Percentiles rank a stretch among this genome's conserved stretches.
phyloP scores from a whole-genome alignment of 371 early-diverging fungal species.

The Mucor piriformis region DNA sequence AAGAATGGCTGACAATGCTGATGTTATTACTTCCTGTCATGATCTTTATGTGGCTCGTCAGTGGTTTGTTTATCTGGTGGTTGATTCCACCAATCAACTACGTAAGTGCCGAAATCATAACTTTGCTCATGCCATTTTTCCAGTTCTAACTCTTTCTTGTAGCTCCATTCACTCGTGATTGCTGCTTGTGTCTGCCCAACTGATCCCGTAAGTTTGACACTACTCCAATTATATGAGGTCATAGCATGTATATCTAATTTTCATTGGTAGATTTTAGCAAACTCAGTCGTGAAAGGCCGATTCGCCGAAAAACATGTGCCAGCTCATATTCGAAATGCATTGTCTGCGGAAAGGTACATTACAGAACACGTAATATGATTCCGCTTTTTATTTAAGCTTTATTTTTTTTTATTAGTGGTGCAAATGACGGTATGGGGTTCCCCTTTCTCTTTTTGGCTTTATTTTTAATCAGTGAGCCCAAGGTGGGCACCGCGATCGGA shows the following conservation, averaged over 20 bases:
- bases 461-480: constrained; percentile 64
- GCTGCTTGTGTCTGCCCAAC: constrained; percentile 94
- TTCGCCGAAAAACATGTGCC: constrained; percentile 96
- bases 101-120: too few relatives aligned
- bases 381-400: constrained; percentile 19
- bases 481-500: constrained; percentile 67
- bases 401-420: constrained; percentile 55
- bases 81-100: constrained; percentile 66
- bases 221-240: background rate
- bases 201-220: constrained; percentile 76
- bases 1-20: constrained; percentile 70
- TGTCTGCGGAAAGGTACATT: constrained; percentile 82
- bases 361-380: background rate
- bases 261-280: constrained; percentile 74
- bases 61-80: constrained; percentile 70
- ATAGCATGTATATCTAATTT: background rate
- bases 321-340: constrained; percentile 79
- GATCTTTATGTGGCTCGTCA: constrained; percentile 85
- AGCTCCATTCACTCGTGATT: constrained; percentile 76
- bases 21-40: constrained; percentile 87
- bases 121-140: too few relatives aligned
- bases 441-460: constrained; percentile 88
- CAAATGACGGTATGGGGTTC: constrained; percentile 86
- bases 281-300: constrained; percentile 94
- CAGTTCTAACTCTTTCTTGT: constrained; percentile 7